These are phyloP conservation scores for Kickxella alabastrina DNA, from an alignment of 192 early-diverging fungal species.

Conservation along the genomic window DNA sequence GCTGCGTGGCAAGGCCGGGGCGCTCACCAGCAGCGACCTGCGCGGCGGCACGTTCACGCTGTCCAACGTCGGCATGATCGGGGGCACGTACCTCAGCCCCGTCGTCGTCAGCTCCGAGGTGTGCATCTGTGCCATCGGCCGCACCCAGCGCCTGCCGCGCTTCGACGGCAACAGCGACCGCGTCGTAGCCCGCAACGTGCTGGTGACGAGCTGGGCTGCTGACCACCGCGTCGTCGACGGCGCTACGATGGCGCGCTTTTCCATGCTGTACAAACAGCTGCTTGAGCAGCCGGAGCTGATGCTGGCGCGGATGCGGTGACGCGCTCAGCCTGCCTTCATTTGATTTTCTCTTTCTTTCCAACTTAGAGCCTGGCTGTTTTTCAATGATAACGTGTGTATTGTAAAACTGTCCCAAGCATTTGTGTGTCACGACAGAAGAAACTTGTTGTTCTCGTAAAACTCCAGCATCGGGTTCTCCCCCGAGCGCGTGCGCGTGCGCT, in stretches of 20 bases:
- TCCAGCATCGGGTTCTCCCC: conserved; percentile 94
- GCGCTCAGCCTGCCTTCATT: no score
- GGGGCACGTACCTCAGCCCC: conserved; percentile 84
- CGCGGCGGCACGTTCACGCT: conserved; percentile 85
- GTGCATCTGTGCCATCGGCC: conserved; percentile 89
- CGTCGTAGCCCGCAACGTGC: conserved; percentile 70
- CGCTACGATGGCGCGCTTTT: conserved; percentile 92
- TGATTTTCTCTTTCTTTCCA: no score
- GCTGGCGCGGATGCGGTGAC: conserved; percentile 48
- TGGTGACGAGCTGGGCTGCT: conserved; percentile 86
- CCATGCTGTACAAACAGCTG: conserved; percentile 74
- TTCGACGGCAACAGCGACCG: conserved; percentile 62
- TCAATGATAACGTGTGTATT: no score
- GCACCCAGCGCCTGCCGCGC: conserved; percentile 74
- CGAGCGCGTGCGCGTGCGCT: conserved; percentile 68
- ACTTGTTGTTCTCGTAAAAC: conserved; percentile 90
- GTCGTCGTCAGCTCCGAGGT: conserved; percentile 83
- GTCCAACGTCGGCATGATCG: conserved; percentile 93
- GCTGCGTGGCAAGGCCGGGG: conserved; percentile 58
- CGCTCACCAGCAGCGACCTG: conserved; percentile 65
- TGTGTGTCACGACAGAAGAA: conserved; percentile 49
- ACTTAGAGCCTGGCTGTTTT: no score
- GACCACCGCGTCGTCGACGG: conserved; percentile 97
- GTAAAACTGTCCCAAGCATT: no score
- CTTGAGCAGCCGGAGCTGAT: conserved; percentile 83